A percentile compares a stretch with the other conserved stretches of the same genome.
These are phyloP conservation scores for Cryphonectria carpinicola DNA, from an alignment of 2,329 filamentous ascomycete genomes.

Conservation along the genomic window DNA sequence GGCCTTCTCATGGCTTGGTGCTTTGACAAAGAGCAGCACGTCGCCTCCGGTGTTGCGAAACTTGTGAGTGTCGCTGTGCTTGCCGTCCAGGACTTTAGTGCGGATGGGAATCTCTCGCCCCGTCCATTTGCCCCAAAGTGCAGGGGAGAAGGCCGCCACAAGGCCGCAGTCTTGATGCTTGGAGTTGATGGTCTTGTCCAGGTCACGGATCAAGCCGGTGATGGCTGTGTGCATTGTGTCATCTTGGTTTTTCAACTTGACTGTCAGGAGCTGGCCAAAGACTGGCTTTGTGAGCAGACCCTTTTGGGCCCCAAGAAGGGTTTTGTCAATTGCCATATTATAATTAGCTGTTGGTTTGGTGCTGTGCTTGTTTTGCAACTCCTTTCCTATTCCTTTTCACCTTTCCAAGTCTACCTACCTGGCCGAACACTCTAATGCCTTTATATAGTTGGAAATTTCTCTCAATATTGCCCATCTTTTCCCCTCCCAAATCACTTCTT, in stretches of 20 bases:
- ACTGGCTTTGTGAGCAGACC: background rate
- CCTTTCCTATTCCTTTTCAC: no score
- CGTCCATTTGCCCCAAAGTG: slow-evolving; percentile 5
- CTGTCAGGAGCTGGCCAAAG: slow-evolving; percentile 9
- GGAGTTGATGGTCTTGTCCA: background rate
- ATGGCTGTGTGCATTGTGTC: slow-evolving; percentile 10
- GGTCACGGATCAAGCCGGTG: slow-evolving; percentile 3
- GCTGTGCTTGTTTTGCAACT: background rate
- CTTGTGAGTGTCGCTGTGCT: slow-evolving; percentile 5
- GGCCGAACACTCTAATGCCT: background rate
- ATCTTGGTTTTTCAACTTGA: slow-evolving; percentile 10
- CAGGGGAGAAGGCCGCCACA: slow-evolving; percentile 5
- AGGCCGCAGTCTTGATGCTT: slow-evolving; percentile 7
- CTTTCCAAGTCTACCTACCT: background rate
- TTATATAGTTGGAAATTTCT: background rate
- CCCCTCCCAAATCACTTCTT: background rate
- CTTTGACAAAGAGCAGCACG: slow-evolving; percentile 12
- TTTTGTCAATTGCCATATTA: slow-evolving; percentile 7
- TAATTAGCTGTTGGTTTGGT: background rate
- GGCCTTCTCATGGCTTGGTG: slow-evolving; percentile 6
- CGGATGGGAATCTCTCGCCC: slow-evolving; percentile 13
- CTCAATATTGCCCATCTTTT: background rate
- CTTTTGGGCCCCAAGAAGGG: slow-evolving; percentile 9
- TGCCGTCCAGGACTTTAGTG: slow-evolving; percentile 9
- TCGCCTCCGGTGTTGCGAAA: slow-evolving; percentile 13